Base-by-base conservation (phyloP, 1,284 basidiomycete genomes). In the Cryptococcus sp. region DNA sequence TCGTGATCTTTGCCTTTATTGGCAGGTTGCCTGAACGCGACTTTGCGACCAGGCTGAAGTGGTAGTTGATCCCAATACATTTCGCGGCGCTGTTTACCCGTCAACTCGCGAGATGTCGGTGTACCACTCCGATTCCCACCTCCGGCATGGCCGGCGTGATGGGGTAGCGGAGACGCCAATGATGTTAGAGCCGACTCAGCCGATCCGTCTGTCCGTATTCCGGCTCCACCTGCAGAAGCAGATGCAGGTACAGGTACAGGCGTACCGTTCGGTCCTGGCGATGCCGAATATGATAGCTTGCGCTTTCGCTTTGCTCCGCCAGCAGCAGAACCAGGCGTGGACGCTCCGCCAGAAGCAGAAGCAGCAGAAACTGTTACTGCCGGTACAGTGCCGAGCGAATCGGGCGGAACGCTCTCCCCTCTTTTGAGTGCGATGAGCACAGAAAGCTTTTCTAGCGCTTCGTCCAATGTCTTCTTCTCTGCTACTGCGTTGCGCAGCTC, bases 21-120 rank as follows among this genome's bases (percentile, higher is more conserved):
- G 34, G 53, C 39, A 2, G 75, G 78, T 43, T 64, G 53, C 57
- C 68, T 75, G 62, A 78, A 79, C 0, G 77, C 78, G 17, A 82
- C 77, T 41, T 70, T 75, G 20, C 81, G 55, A 0, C 80, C 80
- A 0, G 75, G 62, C 20, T 66, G 67, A 4, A 82, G 65, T 3
- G 80, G 80, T 5, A 80, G 65, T 62, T 81, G 80, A 43, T 73
- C 75, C 6, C 52, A 41, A 43, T 68, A 64, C 41, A 63, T 53
- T 34, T 72, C 70, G 55, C 67, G 68, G 13, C 65, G 50, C 39
- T 62, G 52, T 54, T 65, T 62, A 5, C 56, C 55, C 16, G 58
- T 63, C 11, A 52, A 20, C 26, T 69, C 66, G 15, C 67, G 48
- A 15, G 57, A 57, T 47, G 54, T 57, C 1, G 70, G 66, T 11